Base-by-base conservation (phyloP, 257 asterid species). In the Craterostigma plantagineum region DNA sequence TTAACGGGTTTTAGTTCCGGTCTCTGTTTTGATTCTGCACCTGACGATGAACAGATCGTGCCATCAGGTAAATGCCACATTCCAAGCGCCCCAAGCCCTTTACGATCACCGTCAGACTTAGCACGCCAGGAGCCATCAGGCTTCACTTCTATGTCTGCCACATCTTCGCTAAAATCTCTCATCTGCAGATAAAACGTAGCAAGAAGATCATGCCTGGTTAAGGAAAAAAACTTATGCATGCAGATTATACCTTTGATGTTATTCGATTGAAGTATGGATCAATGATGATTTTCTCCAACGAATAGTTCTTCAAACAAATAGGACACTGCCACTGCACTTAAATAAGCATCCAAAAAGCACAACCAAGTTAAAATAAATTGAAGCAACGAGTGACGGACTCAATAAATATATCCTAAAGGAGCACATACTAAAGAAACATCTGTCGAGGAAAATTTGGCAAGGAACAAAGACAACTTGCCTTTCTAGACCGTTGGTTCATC, bases 71-170 rank as follows among this genome's bases (percentile, higher is more conserved):
- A 69, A 65, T 90, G 98, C 98, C 98, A 90, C 35, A 60, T 65
- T 48, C 79, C 86, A 62, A 78, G 79, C 63, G 79, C 95, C 51
- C 93, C 92, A 42, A 79, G 79, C 67, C 60, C 60, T 62, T 62
- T 69, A 37, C 51, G 60, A 39, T 62, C 68, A 48, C 82, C 73
- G 42, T 84, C 99, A 51, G 71, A 58, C 67, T 77, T 84, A n/a
- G 77, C 94, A 51, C 94, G 96, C 99, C 99, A 91, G 41, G 94
- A 84, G 46, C 99, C 99, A 59, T 91, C 96, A 50, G 94, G 94
- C 71, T 84, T 91, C 56, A 91, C 91, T 72, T 91, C 99, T 49
- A 91, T 72, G 48, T 84, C 99, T 44, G 91, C 66, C 52, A 80
- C 72, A 55, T 91, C 99, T 67, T 91, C 96, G 39, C 78, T 92